These are phyloP conservation scores for Pythium aristosporum DNA, from an alignment of 352 stramenopile genomes.

Conservation along the genomic window DNA sequence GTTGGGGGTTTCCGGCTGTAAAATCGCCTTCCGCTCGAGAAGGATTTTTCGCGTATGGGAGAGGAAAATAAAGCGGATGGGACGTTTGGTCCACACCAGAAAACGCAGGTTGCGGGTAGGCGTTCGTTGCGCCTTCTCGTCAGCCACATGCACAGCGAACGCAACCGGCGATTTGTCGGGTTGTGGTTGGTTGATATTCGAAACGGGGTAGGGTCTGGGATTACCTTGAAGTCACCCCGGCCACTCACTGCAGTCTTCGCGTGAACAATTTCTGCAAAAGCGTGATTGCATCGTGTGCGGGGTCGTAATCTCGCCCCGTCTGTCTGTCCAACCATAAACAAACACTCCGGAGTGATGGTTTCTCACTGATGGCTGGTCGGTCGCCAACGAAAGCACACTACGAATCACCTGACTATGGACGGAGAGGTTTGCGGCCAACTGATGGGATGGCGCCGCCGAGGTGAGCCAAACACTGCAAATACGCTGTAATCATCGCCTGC, in stretches of 20 bases:
- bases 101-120: slow-evolving; percentile 3
- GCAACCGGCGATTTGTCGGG: background rate
- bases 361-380: slow-evolving; percentile 3
- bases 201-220: slow-evolving; percentile 7
- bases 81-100: slow-evolving; percentile 9
- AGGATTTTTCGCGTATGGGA: slow-evolving; percentile 10
- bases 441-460: slow-evolving; percentile 9
- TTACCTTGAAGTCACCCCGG: slow-evolving; percentile 25
- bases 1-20: background rate
- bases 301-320: slow-evolving; percentile 14
- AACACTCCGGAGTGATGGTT: slow-evolving; percentile 15
- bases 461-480: background rate
- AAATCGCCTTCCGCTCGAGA: background rate
- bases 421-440: background rate
- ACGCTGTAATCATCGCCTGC: too few relatives aligned
- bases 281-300: background rate
- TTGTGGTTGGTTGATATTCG: slow-evolving; percentile 13
- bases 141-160: background rate
- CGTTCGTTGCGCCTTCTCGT: background rate
- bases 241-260: slow-evolving; percentile 15
- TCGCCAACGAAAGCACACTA: slow-evolving; percentile 1
- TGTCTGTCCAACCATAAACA: background rate
- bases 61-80: background rate
- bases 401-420: background rate
- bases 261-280: slow-evolving; percentile 16